Evolutionary conservation across 371 early-diverging fungal species (phyloP), one percentile per base, ranked within the genome.

Genomic region (Mucor circinelloides): DNA sequence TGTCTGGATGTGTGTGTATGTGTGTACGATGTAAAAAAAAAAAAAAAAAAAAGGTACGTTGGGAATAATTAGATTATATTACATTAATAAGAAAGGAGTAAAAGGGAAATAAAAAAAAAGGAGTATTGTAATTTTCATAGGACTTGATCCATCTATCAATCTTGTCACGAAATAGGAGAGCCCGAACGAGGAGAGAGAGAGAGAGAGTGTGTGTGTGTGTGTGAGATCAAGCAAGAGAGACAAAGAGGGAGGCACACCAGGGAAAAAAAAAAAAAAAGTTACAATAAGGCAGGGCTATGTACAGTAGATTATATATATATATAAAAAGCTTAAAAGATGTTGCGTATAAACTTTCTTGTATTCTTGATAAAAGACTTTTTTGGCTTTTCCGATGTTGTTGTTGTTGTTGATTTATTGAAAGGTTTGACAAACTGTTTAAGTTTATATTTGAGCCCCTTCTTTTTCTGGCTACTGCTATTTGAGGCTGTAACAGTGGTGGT

Each of bases 291-390:
- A 48, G 48, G 48, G 48, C 48, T 52, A 52, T 52, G 52, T 52
- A 52, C 52, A 52, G 10, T 40, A 40, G 52, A 27, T 21, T 21
- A 46, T 52, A 52, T 52, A 27, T 52, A 52, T 52, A 23, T 48
- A 48, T 46, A 25, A 50, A 25, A 50, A 58, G 56, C 30, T 52
- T 52, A 52, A 31, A 67, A 60, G n/a, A 69, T 59, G 28, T 64
- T 69, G 17, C 46, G 60, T 32, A 69, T 60, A 46, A 64, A 56
- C 36, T 69, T 69, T 56, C 56, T 69, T 54, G 65, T 69, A 8
- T 40, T 69, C 19, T 42, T 25, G 31, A 58, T 57, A 17, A 68
- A 63, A 8, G 65, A 65, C 31, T 44, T 46, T 32, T 58, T 58
- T 32, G 65, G 58, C 65, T 65, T 65, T 60, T 40, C 55, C 23